A percentile compares a stretch with the other conserved stretches of the same genome.
phyloP scores from a whole-genome alignment of 495 filamentous ascomycete genomes.

The Penicillium roqueforti region DNA sequence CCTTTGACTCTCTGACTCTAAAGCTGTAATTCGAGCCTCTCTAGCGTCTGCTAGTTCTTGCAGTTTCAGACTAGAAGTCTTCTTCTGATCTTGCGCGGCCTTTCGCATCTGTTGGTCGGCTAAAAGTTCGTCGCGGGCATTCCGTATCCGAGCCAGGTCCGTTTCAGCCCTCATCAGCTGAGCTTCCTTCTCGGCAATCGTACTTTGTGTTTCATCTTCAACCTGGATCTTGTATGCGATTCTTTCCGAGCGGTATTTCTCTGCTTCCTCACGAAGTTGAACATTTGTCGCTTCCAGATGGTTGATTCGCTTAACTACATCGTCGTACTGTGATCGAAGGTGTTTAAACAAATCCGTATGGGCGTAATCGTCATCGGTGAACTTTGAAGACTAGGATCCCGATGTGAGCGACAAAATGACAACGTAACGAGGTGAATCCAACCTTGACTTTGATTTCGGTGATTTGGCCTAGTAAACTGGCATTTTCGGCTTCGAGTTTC shows the following conservation, averaged over 20 bases:
- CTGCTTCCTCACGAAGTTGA: constrained; percentile 76
- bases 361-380: constrained; percentile 91
- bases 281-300: constrained; percentile 85
- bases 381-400: constrained; percentile 51
- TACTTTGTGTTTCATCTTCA: constrained; percentile 68
- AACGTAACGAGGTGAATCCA: background rate
- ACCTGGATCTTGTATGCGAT: constrained; percentile 74
- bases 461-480: constrained; percentile 70
- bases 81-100: constrained; percentile 71
- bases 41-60: constrained; percentile 74
- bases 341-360: constrained; percentile 89
- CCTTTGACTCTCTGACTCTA: constrained; percentile 78
- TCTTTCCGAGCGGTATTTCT: constrained; percentile 78
- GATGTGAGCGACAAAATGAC: constrained; percentile 4
- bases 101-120: constrained; percentile 80
- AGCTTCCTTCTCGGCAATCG: constrained; percentile 70
- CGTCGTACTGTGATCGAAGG: constrained; percentile 84
- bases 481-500: constrained; percentile 72
- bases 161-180: constrained; percentile 77
- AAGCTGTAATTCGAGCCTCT: constrained; percentile 66
- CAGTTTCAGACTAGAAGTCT: constrained; percentile 59
- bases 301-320: constrained; percentile 86
- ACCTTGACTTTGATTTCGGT: constrained; percentile 63
- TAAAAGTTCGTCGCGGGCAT: constrained; percentile 73
- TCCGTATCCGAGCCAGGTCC: constrained; percentile 79